Base-by-base conservation (phyloP, 164 flowering plant genomes). In the Tinospora cordifolia region DNA sequence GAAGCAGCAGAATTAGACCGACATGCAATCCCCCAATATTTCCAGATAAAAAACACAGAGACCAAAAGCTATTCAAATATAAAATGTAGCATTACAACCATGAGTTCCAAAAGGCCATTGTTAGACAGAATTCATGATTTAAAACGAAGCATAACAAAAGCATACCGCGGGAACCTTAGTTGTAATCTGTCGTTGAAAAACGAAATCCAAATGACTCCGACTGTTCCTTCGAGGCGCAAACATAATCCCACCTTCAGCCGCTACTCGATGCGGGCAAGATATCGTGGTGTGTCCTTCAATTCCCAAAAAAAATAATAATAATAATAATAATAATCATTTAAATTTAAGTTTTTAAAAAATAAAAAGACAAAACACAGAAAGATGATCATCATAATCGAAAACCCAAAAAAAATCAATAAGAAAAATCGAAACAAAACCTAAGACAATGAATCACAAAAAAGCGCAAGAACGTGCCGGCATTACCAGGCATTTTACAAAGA, bases 401-500 rank as follows among this genome's bases (percentile, higher is more conserved):
- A 51, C 21, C 59, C 59, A 51, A 6, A 51, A 51, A 51, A 8
- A 19, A 51, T n/a, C 59, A 17, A 10, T 19, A 15, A 47, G n/a
- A 54, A 54, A 9, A 54, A 54, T 54, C 60, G 7, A 54, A 54
- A 54, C 60, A 54, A 54, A 54, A 54, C 24, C 59, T 51, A 51
- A 51, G 36, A 2, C 22, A 17, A 3, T 3, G 4, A 17, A 2
- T 51, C 7, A 51, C 59, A 14, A 51, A 14, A 51, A 0, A 17
- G 19, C 60, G n/a, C 8, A 8, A 54, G 24, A 54, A n/a, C 6
- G 12, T 7, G 60, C 7, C 4, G 3, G 21, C n/a, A 54, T 74
- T 75, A 91, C 97, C 96, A 51, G 97, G 96, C 87, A 83, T 77
- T 84, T 91, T 93, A 81, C 97, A 91, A 17, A 94, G 88, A 66